These are phyloP conservation scores for Serendipita sp. DNA, from an alignment of 768 basidiomycete genomes.

Conservation along the genomic window DNA sequence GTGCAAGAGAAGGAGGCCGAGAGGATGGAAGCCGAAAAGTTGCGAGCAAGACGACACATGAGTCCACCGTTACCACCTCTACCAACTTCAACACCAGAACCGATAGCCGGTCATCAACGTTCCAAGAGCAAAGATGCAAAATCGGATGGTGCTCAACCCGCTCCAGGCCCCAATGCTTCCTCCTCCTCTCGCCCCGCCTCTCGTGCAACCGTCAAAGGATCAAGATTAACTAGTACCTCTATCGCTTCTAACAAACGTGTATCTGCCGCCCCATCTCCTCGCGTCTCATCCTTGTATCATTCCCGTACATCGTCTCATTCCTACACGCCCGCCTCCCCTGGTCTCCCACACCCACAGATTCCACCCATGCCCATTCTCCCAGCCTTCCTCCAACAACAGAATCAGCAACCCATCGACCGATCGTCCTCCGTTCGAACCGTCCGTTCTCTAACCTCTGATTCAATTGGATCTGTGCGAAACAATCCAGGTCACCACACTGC, in stretches of 20 bases:
- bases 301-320: background rate
- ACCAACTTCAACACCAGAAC: background rate
- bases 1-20: background rate
- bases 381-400: background rate
- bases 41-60: background rate
- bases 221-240: background rate
- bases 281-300: background rate
- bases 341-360: background rate
- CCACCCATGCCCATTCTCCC: background rate
- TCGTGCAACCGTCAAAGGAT: background rate
- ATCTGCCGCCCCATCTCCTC: background rate
- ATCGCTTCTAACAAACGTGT: background rate
- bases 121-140: too few relatives aligned
- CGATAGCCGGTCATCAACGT: too few relatives aligned
- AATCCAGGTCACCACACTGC: background rate
- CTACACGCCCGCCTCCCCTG: background rate
- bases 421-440: background rate
- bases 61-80: background rate
- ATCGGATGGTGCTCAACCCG: too few relatives aligned
- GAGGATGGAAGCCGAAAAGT: background rate
- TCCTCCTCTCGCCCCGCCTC: background rate
- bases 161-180: too few relatives aligned
- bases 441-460: background rate
- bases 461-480: background rate
- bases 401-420: background rate